Conservation (phyloP, 1,139 yeast genomes). For the Wickerhamomyces sp. region DNA sequence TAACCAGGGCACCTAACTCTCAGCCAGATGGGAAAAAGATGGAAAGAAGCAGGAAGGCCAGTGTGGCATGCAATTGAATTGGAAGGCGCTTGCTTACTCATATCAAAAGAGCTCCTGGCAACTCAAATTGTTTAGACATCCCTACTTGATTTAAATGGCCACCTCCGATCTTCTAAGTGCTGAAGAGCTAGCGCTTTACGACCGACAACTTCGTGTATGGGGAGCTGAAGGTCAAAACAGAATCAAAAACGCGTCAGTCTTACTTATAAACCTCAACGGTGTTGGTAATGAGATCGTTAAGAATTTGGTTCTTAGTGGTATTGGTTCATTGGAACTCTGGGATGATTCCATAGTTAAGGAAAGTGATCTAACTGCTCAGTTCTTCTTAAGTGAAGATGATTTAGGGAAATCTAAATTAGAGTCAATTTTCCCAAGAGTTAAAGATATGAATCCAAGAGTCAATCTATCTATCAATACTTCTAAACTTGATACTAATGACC, state of each 20-base stretch:
- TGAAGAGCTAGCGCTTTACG: slow-evolving; percentile 90
- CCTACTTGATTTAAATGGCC: no score
- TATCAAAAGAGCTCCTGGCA: no score
- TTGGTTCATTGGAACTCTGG: slow-evolving; percentile 68
- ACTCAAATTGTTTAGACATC: no score
- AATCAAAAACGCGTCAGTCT: slow-evolving; percentile 66
- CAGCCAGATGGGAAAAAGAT: no score
- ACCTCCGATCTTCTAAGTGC: slow-evolving; percentile 20
- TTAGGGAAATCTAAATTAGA: slow-evolving; percentile 52
- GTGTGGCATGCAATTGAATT: no score
- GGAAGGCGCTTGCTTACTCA: no score
- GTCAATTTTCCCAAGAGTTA: slow-evolving; percentile 49
- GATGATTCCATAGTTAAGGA: slow-evolving; percentile 54
- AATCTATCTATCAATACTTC: slow-evolving; percentile 35
- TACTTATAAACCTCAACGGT: slow-evolving; percentile 65
- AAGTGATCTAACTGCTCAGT: slow-evolving; percentile 72
- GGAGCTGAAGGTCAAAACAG: slow-evolving; percentile 89
- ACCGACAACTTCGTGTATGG: slow-evolving; percentile 94
- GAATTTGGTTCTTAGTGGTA: slow-evolving; percentile 83
- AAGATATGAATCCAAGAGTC: slow-evolving; percentile 77
- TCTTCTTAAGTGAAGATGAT: slow-evolving; percentile 60
- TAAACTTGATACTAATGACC: slow-evolving; percentile 28
- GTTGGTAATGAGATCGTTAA: slow-evolving; percentile 78
- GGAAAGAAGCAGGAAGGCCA: no score
- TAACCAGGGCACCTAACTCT: no score